Percentiles rank a stretch among this genome's conserved stretches.
Conservation (phyloP, 352 stramenopile genomes). For the Phytophthora sansomeana region DNA sequence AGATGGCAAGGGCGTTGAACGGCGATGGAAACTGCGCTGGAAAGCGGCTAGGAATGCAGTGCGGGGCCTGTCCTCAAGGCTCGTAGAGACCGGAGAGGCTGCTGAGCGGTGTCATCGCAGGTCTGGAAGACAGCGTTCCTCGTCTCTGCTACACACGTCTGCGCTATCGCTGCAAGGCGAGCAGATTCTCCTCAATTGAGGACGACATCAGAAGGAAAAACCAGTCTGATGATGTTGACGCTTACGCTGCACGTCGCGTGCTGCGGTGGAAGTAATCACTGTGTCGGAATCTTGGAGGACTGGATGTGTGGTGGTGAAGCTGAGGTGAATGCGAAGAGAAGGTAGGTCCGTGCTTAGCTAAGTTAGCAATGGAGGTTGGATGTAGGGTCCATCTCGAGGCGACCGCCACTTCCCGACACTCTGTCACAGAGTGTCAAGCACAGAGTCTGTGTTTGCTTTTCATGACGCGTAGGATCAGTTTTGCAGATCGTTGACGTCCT, state of each 20-base stretch:
- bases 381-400: too few species aligned
- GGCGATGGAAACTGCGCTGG: not conserved
- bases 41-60: not conserved
- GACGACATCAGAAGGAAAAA: not conserved
- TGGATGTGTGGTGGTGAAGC: too few species aligned
- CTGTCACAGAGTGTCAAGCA: too few species aligned
- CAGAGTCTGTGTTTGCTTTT: too few species aligned
- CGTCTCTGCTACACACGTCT: not conserved
- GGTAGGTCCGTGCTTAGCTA: too few species aligned
- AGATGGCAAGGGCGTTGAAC: not conserved
- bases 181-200: not conserved
- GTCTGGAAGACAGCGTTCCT: not conserved
- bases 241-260: not conserved
- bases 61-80: too few species aligned
- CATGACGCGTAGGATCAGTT: too few species aligned
- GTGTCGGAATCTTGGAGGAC: not conserved
- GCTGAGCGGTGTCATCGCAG: not conserved
- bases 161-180: not conserved
- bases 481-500: too few species aligned
- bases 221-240: not conserved
- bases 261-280: not conserved
- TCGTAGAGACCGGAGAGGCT: too few species aligned
- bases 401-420: too few species aligned
- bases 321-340: too few species aligned
- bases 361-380: too few species aligned